Percentiles rank a stretch among this genome's conserved stretches.
These are phyloP conservation scores for Omphalea diandra DNA, from an alignment of 441 rosid species.

Conservation along the genomic window DNA sequence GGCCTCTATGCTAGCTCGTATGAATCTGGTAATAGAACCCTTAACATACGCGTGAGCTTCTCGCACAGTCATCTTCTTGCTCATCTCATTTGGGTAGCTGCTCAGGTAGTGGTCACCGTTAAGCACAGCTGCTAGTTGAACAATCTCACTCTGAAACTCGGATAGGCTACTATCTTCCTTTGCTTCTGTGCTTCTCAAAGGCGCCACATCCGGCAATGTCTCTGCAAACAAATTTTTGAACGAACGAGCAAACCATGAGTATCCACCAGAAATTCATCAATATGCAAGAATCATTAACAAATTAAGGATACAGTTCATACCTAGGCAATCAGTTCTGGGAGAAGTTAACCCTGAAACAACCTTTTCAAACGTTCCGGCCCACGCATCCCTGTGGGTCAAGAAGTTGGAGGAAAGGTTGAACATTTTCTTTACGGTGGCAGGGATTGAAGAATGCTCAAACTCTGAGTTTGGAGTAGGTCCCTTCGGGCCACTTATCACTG, in stretches of 20 bases:
- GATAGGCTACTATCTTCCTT: constrained; percentile 63
- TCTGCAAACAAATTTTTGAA: constrained; percentile 33
- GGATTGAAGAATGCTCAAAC: constrained; percentile 87
- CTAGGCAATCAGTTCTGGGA: constrained; percentile 91
- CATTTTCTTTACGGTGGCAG: constrained; percentile 89
- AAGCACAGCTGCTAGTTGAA: constrained; percentile 89
- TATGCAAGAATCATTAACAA: background rate
- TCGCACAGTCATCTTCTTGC: constrained; percentile 75
- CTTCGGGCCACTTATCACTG: constrained; percentile 59
- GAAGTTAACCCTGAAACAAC: constrained; percentile 56
- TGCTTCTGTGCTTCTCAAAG: constrained; percentile 66
- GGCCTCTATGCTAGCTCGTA: constrained; percentile 91
- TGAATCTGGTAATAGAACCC: constrained; percentile 70
- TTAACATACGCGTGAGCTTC: constrained; percentile 71
- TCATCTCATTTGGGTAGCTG: constrained; percentile 71
- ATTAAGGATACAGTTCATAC: constrained; percentile 25
- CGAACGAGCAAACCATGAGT: background rate
- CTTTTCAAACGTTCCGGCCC: constrained; percentile 94
- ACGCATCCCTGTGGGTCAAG: constrained; percentile 91
- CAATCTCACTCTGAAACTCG: constrained; percentile 79
- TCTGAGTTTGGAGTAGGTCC: constrained; percentile 79
- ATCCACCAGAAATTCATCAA: background rate
- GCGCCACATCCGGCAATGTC: constrained; percentile 63
- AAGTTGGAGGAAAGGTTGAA: constrained; percentile 81
- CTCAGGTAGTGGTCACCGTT: constrained; percentile 83